Base-by-base conservation (phyloP, 805 yeast species). In the Tetrapisispora taiwanensis region DNA sequence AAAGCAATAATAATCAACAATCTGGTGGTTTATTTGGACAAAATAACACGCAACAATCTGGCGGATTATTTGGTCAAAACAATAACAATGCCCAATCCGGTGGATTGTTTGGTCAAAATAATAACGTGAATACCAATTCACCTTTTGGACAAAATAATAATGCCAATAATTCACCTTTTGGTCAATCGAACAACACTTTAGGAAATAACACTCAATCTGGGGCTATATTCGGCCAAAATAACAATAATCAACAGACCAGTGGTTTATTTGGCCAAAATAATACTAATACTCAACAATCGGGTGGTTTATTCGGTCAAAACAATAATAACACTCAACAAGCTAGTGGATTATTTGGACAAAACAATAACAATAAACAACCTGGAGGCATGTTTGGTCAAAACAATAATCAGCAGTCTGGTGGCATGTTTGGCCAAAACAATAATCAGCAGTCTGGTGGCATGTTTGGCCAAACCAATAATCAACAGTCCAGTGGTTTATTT, bases 401-500 rank as follows among this genome's bases (percentile, higher is more conserved):
- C 26, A 36, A 15, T 17, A 36, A 33, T 34, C 33, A 22, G 19
- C 26, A 19, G 17, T 34, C 20, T 18, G n/a, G 5, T n/a, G 19
- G 5, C 8, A 39, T 69, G 17, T 70, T 75, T 63, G 78, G 66
- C 15, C 67, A 64, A 41, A 31, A 8, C 19, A 60, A 51, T 33
- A 52, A 49, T 43, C 50, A 48, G 40, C 51, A 49, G n/a, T 30
- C 66, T 17, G 47, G 58, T 20, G 62, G 45, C 30, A 13, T 44
- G 8, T 41, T 44, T 34, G 44, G 44, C 12, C 48, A 51, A 36
- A 38, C 24, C 12, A 44, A 39, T 30, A 40, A 20, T 60, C 60
- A 42, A 57, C 40, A 37, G 26, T 27, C 40, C 9, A 67, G 69
- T 27, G 63, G 63, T 12, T 38, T 57, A 26, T 62, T 63, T 49